Percentiles rank a stretch among this genome's conserved stretches.
Evolutionary conservation across 257 asterid species (phyloP).

Genomic region (Rubia yunnanensis): DNA sequence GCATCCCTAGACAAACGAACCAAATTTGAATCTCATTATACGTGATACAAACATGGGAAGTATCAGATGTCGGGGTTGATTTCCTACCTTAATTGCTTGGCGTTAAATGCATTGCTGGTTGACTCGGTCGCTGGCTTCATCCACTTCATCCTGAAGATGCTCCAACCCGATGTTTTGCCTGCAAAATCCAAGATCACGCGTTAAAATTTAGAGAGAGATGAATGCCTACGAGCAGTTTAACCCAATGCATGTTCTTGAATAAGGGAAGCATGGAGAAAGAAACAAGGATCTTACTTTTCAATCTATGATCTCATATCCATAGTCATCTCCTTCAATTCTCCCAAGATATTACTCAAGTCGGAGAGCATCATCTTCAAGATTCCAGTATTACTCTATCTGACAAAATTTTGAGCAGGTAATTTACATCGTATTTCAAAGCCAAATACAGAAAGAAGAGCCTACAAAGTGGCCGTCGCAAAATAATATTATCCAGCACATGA

Average conservation of each 20-base stretch:
- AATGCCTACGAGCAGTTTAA: not conserved
- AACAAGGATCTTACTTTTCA: conserved; percentile 18
- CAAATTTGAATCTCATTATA: conserved; percentile 5
- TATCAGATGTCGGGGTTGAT: not conserved
- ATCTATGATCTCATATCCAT: conserved; percentile 41
- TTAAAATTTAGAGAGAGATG: not conserved
- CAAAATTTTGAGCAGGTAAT: not conserved
- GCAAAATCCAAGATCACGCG: conserved; percentile 8
- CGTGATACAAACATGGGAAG: not conserved
- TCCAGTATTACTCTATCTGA: not conserved
- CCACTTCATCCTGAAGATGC: conserved; percentile 26
- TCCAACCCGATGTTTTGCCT: conserved; percentile 28
- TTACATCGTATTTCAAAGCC: not conserved
- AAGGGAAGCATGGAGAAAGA: not conserved
- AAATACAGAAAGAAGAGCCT: not conserved
- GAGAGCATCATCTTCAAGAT: conserved; percentile 30
- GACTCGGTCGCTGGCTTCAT: conserved; percentile 26
- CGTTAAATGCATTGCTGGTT: conserved; percentile 65
- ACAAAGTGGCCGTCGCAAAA: not conserved
- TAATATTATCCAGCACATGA: no score
- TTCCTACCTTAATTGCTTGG: conserved; percentile 62
- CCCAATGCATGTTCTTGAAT: not conserved
- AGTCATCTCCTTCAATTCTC: conserved; percentile 44
- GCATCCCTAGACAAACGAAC: conserved; percentile 43
- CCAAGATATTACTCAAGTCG: conserved; percentile 31